Percentiles rank a stretch among this genome's conserved stretches.
These are phyloP conservation scores for Colletotrichum higginsianum DNA, from an alignment of 2,329 filamentous ascomycete genomes.

Conservation along the genomic window DNA sequence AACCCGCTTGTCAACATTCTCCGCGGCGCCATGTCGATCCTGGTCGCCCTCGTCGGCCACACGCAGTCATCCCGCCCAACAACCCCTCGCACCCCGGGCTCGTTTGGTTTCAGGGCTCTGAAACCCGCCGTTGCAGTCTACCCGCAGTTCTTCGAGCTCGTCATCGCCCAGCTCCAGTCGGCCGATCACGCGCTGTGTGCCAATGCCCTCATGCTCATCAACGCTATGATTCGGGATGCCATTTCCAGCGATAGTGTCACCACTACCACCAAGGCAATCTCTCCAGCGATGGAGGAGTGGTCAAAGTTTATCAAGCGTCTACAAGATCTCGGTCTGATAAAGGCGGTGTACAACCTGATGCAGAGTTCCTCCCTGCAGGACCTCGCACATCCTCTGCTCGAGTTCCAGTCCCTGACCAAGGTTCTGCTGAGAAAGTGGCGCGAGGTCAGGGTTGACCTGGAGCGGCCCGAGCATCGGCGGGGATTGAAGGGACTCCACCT, in stretches of 20 bases:
- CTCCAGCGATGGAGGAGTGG: slow-evolving; percentile 79
- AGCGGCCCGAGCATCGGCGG: slow-evolving; percentile 88
- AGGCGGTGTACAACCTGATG: slow-evolving; percentile 93
- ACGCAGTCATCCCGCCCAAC: slow-evolving; percentile 72
- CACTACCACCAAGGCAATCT: slow-evolving; percentile 46
- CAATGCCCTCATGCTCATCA: slow-evolving; percentile 95
- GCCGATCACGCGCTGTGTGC: slow-evolving; percentile 96
- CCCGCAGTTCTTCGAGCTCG: slow-evolving; percentile 93
- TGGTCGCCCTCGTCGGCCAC: slow-evolving; percentile 93
- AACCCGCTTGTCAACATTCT: slow-evolving; percentile 98
- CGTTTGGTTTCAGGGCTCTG: slow-evolving; percentile 90
- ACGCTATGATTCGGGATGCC: slow-evolving; percentile 93
- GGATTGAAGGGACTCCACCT: slow-evolving; percentile 89
- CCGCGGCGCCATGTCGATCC: slow-evolving; percentile 94
- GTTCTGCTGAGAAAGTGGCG: slow-evolving; percentile 90
- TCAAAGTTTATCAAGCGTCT: slow-evolving; percentile 94
- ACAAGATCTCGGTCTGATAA: slow-evolving; percentile 93
- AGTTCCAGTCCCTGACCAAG: slow-evolving; percentile 95
- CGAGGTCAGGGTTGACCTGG: slow-evolving; percentile 86
- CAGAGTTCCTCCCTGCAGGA: slow-evolving; percentile 94
- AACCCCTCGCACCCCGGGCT: slow-evolving; percentile 63
- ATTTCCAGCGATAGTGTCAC: slow-evolving; percentile 77
- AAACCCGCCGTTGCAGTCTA: slow-evolving; percentile 93
- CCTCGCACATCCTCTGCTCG: slow-evolving; percentile 87
- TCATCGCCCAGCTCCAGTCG: slow-evolving; percentile 91